Evolutionary conservation across 2,329 filamentous ascomycete genomes (phyloP).

Genomic region (Aspergillus fischeri): DNA sequence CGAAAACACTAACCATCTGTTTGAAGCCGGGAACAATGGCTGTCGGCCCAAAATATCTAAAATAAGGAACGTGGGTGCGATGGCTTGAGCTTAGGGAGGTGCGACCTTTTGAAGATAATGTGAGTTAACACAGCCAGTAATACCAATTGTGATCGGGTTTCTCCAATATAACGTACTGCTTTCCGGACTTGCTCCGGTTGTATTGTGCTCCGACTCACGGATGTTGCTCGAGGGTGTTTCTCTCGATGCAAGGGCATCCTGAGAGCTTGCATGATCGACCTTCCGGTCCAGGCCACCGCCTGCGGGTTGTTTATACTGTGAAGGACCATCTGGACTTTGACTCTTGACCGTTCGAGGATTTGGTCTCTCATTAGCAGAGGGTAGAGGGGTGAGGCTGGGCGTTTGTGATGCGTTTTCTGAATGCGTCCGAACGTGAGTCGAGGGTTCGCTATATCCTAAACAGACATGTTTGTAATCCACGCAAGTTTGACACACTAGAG

Average conservation of each 20-base stretch:
- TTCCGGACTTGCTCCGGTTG: constrained; percentile 29
- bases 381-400: constrained; percentile 14
- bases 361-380: constrained; percentile 14
- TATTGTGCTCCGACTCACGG: constrained; percentile 25
- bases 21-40: constrained; percentile 90
- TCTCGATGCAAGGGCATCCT: constrained; percentile 12
- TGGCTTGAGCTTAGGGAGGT: constrained; percentile 34
- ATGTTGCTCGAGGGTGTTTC: constrained; percentile 13
- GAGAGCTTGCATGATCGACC: constrained; percentile 10
- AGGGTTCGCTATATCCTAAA: constrained; percentile 59
- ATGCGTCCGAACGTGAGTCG: constrained; percentile 29
- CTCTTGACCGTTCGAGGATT: constrained; percentile 21
- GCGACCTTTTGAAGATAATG: constrained; percentile 21
- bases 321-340: constrained; percentile 24
- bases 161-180: constrained; percentile 29
- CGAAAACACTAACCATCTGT: constrained; percentile 66
- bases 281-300: constrained; percentile 11
- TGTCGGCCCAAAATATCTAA: constrained; percentile 84
- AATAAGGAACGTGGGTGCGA: constrained; percentile 67
- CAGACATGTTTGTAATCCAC: constrained; percentile 67
- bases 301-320: constrained; percentile 5
- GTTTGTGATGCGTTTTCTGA: constrained; percentile 25
- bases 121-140: constrained; percentile 5
- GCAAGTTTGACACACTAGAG: constrained; percentile 62
- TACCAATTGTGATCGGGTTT: background rate